Percentiles rank a stretch among this genome's conserved stretches.
Conservation (phyloP, 345 rosid species). For the Acer saccharum region DNA sequence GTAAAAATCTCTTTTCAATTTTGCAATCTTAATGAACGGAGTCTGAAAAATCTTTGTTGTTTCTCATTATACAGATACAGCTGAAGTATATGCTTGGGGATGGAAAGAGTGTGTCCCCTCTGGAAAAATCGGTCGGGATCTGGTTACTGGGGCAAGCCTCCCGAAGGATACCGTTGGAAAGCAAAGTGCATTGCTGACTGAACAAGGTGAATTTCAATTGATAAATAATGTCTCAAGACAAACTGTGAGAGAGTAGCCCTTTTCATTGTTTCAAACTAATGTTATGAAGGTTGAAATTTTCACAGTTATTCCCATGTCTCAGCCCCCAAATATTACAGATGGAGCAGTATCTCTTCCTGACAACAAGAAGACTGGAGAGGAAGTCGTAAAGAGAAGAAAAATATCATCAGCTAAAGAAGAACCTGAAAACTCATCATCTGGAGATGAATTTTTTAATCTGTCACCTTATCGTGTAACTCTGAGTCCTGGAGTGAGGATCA, state of each 20-base stretch:
- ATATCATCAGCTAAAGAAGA: constrained; percentile 57
- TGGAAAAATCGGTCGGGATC: constrained; percentile 35
- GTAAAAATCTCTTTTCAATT: not conserved
- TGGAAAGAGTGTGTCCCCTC: constrained; percentile 92
- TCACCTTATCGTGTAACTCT: constrained; percentile 55
- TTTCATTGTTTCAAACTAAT: not conserved
- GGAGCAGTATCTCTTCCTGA: constrained; percentile 32
- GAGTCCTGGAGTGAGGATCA: constrained; percentile 73
- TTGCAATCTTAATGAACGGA: not conserved
- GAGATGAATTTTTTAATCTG: constrained; percentile 54
- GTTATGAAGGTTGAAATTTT: constrained; percentile 2
- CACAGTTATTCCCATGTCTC: constrained; percentile 46
- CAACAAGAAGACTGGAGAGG: constrained; percentile 54
- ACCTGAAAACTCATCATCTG: constrained; percentile 42
- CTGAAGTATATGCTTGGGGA: constrained; percentile 88
- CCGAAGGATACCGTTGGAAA: constrained; percentile 45
- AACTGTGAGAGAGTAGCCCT: not conserved
- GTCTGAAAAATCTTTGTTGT: not conserved
- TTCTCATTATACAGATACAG: constrained; percentile 47
- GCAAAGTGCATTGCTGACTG: constrained; percentile 37
- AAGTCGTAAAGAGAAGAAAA: constrained; percentile 56
- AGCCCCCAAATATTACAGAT: constrained; percentile 31
- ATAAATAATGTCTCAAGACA: not conserved
- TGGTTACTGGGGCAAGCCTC: constrained; percentile 35
- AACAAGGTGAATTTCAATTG: constrained; percentile 46